phyloP scores from a whole-genome alignment of 139 green algal genomes.

The Chlamydomonas sp. region DNA sequence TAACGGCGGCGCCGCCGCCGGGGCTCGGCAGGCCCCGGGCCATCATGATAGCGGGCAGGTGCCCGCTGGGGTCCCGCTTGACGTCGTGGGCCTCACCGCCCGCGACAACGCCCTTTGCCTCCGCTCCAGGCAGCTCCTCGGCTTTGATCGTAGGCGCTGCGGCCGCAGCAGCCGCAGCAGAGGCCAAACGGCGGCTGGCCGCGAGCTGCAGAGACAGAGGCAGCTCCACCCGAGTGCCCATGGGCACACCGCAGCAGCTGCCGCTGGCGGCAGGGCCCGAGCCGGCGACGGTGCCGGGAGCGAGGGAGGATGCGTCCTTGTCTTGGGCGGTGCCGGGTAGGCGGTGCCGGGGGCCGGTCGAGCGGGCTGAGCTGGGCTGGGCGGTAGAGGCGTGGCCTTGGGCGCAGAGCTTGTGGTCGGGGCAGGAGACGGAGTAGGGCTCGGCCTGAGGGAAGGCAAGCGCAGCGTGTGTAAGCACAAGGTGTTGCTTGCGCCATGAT shows the following conservation, averaged over 20 bases:
- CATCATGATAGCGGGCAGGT: slow-evolving; percentile 34
- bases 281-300: neutral
- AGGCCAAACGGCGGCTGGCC: neutral
- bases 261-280: neutral
- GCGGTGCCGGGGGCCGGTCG: neutral
- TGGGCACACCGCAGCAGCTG: too few relatives aligned
- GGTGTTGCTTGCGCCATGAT: neutral
- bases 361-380: neutral
- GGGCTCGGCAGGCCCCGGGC: neutral
- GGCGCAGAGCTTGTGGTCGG: slow-evolving; percentile 9
- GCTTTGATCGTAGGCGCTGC: neutral
- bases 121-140: too few relatives aligned
- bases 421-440: slow-evolving; percentile 50
- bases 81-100: too few relatives aligned
- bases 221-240: too few relatives aligned
- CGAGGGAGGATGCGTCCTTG: neutral
- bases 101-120: too few relatives aligned
- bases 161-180: neutral
- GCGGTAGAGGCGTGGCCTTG: neutral
- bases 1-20: neutral
- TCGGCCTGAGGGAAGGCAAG: slow-evolving; percentile 27
- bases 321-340: neutral
- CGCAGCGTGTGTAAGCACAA: neutral
- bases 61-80: neutral
- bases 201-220: slow-evolving; percentile 15